Evolutionary conservation across 2,329 filamentous ascomycete genomes (phyloP).

Genomic region (Alternaria angustiovoidea): DNA sequence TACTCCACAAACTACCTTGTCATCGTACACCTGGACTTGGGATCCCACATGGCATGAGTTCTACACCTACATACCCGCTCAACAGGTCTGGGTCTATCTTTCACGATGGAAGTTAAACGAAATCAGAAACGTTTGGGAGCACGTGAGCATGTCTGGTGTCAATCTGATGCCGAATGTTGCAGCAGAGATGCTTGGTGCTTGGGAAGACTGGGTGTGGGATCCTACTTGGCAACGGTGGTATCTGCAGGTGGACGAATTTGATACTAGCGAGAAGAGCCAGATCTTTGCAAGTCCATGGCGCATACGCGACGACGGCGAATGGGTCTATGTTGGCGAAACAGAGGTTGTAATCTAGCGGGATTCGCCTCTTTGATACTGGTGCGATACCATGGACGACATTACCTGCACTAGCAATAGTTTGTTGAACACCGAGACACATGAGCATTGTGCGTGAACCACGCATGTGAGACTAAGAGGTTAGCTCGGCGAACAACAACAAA

Average conservation of each 20-base stretch:
- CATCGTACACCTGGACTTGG: slow-evolving; percentile 22
- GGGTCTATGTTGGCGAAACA: slow-evolving; percentile 21
- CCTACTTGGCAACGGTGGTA: slow-evolving; percentile 24
- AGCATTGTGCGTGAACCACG: not conserved
- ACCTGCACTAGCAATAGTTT: not conserved
- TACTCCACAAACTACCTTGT: slow-evolving; percentile 11
- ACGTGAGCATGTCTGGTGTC: slow-evolving; percentile 11
- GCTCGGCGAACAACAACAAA: not conserved
- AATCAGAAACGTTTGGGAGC: slow-evolving; percentile 20
- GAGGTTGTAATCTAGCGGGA: not conserved
- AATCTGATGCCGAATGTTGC: slow-evolving; percentile 16
- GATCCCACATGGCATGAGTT: slow-evolving; percentile 26
- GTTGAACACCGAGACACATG: not conserved
- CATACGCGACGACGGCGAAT: slow-evolving; percentile 16
- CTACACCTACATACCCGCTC: slow-evolving; percentile 15
- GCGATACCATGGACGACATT: not conserved
- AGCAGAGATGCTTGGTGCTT: slow-evolving; percentile 21
- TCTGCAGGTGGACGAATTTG: slow-evolving; percentile 13
- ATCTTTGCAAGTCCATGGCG: slow-evolving; percentile 26
- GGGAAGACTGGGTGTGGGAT: slow-evolving; percentile 35
- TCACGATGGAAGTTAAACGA: slow-evolving; percentile 21
- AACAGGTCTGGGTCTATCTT: slow-evolving; percentile 17
- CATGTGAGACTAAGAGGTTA: not conserved
- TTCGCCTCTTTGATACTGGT: not conserved
- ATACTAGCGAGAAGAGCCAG: slow-evolving; percentile 2